phyloP scores from a whole-genome alignment of 345 rosid species.

The Kandelia obovata region DNA sequence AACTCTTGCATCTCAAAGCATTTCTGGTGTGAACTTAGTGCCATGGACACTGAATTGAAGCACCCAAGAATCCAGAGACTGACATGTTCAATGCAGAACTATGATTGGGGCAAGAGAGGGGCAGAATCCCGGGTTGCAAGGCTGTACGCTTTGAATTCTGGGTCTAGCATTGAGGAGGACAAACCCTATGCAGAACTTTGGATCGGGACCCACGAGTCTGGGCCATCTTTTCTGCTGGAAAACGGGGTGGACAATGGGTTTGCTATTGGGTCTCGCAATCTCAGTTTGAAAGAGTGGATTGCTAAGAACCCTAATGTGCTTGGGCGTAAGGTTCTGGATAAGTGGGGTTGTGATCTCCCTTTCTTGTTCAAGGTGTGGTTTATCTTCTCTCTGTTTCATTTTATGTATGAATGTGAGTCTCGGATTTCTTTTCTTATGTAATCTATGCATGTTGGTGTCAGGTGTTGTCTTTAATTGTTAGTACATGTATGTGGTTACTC shows the following conservation, averaged over 20 bases:
- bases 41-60: slow-evolving; percentile 25
- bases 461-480: neutral
- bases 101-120: slow-evolving; percentile 83
- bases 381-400: neutral
- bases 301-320: slow-evolving; percentile 63
- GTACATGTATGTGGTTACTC: too few relatives aligned
- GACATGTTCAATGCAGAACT: slow-evolving; percentile 69
- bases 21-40: neutral
- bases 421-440: neutral
- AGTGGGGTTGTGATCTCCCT: slow-evolving; percentile 98
- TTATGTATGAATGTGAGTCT: neutral
- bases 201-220: slow-evolving; percentile 91
- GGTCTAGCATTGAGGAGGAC: slow-evolving; percentile 34
- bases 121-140: slow-evolving; percentile 63
- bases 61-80: slow-evolving; percentile 36
- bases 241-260: slow-evolving; percentile 36
- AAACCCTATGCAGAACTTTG: slow-evolving; percentile 75
- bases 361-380: slow-evolving; percentile 79
- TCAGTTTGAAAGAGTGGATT: slow-evolving; percentile 70
- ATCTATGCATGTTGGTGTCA: neutral
- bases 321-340: slow-evolving; percentile 63
- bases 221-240: slow-evolving; percentile 60
- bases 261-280: slow-evolving; percentile 11
- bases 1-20: neutral
- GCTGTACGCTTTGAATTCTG: slow-evolving; percentile 57